These are phyloP conservation scores for Akanthomyces lecanii DNA, from an alignment of 2,329 filamentous ascomycete species.

Conservation along the genomic window DNA sequence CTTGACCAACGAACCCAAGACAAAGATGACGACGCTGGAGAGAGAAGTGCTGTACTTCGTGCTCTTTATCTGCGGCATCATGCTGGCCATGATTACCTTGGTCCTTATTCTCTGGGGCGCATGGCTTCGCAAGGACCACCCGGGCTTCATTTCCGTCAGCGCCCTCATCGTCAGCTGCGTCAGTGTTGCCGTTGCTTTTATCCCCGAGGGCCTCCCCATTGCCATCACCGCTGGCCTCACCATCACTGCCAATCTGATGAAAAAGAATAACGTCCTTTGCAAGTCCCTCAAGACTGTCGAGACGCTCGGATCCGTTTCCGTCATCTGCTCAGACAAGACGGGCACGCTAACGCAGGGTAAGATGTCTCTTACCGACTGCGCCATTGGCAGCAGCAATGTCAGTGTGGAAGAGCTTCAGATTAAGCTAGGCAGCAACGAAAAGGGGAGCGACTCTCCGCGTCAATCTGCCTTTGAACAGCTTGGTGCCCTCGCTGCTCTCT, in stretches of 20 bases:
- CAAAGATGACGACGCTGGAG: conserved; percentile 64
- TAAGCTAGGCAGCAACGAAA: conserved; percentile 20
- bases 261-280: conserved; percentile 71
- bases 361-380: conserved; percentile 68
- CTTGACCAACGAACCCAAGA: conserved; percentile 65
- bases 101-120: conserved; percentile 65
- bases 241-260: conserved; percentile 73
- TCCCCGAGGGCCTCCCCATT: conserved; percentile 69
- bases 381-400: conserved; percentile 50
- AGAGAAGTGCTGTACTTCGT: conserved; percentile 72
- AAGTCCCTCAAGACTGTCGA: conserved; percentile 77
- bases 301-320: conserved; percentile 67
- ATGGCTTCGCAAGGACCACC: conserved; percentile 64
- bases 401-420: conserved; percentile 49
- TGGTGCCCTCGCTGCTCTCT: conserved; percentile 59
- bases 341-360: conserved; percentile 67
- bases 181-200: conserved; percentile 68
- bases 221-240: conserved; percentile 67
- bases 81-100: conserved; percentile 60
- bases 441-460: neutral
- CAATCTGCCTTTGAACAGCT: conserved; percentile 50
- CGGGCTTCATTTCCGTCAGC: conserved; percentile 67
- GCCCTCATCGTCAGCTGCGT: conserved; percentile 70
- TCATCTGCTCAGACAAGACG: conserved; percentile 75
- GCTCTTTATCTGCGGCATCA: conserved; percentile 62